phyloP scores from a whole-genome alignment of 495 filamentous ascomycete genomes.

The Penicillium angulare region DNA sequence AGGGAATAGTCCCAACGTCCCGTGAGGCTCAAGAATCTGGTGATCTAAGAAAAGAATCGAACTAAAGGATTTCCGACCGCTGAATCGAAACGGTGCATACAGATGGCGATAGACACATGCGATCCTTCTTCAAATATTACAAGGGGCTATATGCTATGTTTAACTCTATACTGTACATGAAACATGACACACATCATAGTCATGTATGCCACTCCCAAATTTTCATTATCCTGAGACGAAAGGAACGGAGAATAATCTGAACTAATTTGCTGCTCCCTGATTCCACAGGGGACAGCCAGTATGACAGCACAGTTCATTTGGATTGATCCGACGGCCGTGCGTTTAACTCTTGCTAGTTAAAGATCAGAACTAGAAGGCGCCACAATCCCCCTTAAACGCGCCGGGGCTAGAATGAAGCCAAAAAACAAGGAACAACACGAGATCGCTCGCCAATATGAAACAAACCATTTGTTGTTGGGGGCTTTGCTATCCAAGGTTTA shows the following conservation, averaged over 20 bases:
- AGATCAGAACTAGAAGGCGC: not conserved
- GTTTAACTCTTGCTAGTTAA: not conserved
- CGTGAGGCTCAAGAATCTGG: not conserved
- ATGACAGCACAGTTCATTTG: slow-evolving; percentile 1
- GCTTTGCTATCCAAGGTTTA: not conserved
- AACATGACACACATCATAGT: too few species aligned
- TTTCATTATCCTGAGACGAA: too few species aligned
- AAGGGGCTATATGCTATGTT: too few species aligned
- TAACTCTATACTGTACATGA: too few species aligned
- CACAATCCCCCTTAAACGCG: slow-evolving; percentile 1
- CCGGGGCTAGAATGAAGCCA: not conserved
- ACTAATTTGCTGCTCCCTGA: too few species aligned
- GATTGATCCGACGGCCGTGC: not conserved
- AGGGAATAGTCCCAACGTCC: too few species aligned
- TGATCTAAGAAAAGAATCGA: not conserved
- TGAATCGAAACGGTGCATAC: too few species aligned
- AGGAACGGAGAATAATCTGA: too few species aligned
- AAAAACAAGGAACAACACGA: not conserved
- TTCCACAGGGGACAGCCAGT: not conserved
- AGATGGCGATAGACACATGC: too few species aligned
- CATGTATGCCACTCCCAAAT: too few species aligned
- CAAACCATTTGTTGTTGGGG: not conserved
- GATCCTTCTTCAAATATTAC: too few species aligned
- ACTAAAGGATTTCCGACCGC: too few species aligned
- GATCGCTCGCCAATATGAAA: not conserved